Percentiles rank a stretch among this genome's conserved stretches.
These are phyloP conservation scores for Filobasidium floriforme DNA, from an alignment of 768 basidiomycete species.

Conservation along the genomic window DNA sequence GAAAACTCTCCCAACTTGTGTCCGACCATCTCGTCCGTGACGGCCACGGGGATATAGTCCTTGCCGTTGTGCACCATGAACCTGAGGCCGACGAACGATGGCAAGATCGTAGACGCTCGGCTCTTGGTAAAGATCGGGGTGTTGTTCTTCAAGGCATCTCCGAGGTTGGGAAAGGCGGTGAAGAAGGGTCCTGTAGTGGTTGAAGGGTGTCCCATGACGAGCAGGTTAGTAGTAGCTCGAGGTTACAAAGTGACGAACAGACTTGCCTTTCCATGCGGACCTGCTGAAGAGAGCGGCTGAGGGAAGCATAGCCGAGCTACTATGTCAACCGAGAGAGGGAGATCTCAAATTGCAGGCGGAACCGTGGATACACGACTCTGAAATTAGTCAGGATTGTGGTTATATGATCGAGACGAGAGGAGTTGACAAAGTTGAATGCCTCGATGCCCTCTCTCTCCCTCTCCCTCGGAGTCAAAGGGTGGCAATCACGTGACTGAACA, in stretches of 20 bases:
- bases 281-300: conserved; percentile 34
- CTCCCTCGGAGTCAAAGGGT: too few species aligned
- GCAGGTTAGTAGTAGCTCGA: neutral
- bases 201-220: neutral
- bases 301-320: conserved; percentile 17
- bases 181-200: conserved; percentile 76
- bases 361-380: too few species aligned
- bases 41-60: conserved; percentile 71
- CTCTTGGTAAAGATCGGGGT: conserved; percentile 82
- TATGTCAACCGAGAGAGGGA: neutral
- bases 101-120: conserved; percentile 82
- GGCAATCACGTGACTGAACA: too few species aligned
- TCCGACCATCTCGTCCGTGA: conserved; percentile 97
- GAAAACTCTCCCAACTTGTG: conserved; percentile 96
- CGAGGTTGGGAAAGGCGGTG: conserved; percentile 80
- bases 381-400: too few species aligned
- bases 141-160: conserved; percentile 69
- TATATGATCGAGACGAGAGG: too few species aligned
- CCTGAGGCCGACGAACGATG: conserved; percentile 84
- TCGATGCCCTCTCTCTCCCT: too few species aligned
- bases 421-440: too few species aligned
- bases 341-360: neutral
- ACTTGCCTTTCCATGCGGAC: conserved; percentile 49
- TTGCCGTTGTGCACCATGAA: conserved; percentile 95
- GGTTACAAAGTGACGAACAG: neutral